A percentile compares a stretch with the other conserved stretches of the same genome.
These are phyloP conservation scores for Pseudovirgaria hyperparasitica DNA, from an alignment of 2,329 filamentous ascomycete genomes.

Conservation along the genomic window DNA sequence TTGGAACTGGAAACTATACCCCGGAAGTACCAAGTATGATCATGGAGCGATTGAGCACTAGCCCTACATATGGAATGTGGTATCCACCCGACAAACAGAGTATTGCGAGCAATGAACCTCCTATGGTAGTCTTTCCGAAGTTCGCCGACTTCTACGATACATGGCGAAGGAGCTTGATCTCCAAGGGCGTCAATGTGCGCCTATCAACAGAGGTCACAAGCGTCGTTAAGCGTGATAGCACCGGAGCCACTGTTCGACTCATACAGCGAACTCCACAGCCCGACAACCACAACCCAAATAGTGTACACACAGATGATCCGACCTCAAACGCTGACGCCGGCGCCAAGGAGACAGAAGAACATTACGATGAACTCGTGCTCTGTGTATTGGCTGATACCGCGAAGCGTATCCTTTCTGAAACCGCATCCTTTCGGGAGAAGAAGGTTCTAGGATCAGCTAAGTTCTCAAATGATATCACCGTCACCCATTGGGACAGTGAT, in stretches of 20 bases:
- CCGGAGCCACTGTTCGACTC: constrained; percentile 37
- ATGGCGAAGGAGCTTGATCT: constrained; percentile 43
- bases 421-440: constrained; percentile 48
- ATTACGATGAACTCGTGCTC: constrained; percentile 54
- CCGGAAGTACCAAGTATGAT: constrained; percentile 59
- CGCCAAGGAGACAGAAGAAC: constrained; percentile 31
- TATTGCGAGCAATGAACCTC: constrained; percentile 38
- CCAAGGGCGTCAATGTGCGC: constrained; percentile 43
- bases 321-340: constrained; percentile 27
- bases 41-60: constrained; percentile 39
- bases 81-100: constrained; percentile 37
- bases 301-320: constrained; percentile 27
- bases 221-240: constrained; percentile 38
- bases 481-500: constrained; percentile 51
- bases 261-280: constrained; percentile 29
- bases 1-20: constrained; percentile 64
- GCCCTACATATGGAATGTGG: constrained; percentile 48
- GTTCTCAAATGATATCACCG: constrained; percentile 57
- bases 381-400: constrained; percentile 47
- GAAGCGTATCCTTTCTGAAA: constrained; percentile 45
- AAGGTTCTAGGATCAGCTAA: constrained; percentile 58
- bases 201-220: constrained; percentile 43
- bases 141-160: constrained; percentile 47
- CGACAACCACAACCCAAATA: constrained; percentile 33
- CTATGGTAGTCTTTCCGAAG: constrained; percentile 51